phyloP scores from a whole-genome alignment of 2,329 filamentous ascomycete species.

The Aspergillus sp. region DNA sequence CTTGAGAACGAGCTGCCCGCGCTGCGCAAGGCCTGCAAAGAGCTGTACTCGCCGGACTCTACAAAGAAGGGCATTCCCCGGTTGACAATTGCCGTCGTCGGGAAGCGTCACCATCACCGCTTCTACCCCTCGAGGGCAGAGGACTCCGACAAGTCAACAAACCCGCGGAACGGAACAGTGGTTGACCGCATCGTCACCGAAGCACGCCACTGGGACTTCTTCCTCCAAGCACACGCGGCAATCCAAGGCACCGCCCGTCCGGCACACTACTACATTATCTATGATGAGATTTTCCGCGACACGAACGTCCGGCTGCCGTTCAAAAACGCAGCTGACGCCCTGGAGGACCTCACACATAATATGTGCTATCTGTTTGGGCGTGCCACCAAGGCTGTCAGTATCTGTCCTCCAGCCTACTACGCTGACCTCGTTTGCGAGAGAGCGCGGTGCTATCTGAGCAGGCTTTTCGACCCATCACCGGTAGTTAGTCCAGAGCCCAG shows the following conservation, averaged over 20 bases:
- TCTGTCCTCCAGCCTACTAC: slow-evolving; percentile 88
- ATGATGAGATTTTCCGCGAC: slow-evolving; percentile 66
- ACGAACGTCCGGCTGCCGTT: slow-evolving; percentile 11
- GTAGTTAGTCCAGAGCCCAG: too few species aligned
- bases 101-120: slow-evolving; percentile 84
- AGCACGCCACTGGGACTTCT: slow-evolving; percentile 78
- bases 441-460: slow-evolving; percentile 67
- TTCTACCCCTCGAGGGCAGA: slow-evolving; percentile 69
- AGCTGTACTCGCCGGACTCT: slow-evolving; percentile 54
- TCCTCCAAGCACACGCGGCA: slow-evolving; percentile 75
- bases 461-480: too few species aligned
- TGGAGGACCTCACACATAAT: slow-evolving; percentile 73
- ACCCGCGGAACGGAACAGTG: slow-evolving; percentile 74
- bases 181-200: slow-evolving; percentile 83
- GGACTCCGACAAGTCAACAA: slow-evolving; percentile 59
- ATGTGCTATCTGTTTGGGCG: slow-evolving; percentile 82
- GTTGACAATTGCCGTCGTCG: slow-evolving; percentile 74
- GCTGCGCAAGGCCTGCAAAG: slow-evolving; percentile 58
- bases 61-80: slow-evolving; percentile 56
- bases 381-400: slow-evolving; percentile 83
- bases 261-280: slow-evolving; percentile 77
- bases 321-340: slow-evolving; percentile 58
- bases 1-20: slow-evolving; percentile 63
- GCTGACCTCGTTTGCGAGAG: slow-evolving; percentile 82
- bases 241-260: slow-evolving; percentile 81